Evolutionary conservation across 768 basidiomycete genomes (phyloP).

Genomic region (Podaxis sp.): DNA sequence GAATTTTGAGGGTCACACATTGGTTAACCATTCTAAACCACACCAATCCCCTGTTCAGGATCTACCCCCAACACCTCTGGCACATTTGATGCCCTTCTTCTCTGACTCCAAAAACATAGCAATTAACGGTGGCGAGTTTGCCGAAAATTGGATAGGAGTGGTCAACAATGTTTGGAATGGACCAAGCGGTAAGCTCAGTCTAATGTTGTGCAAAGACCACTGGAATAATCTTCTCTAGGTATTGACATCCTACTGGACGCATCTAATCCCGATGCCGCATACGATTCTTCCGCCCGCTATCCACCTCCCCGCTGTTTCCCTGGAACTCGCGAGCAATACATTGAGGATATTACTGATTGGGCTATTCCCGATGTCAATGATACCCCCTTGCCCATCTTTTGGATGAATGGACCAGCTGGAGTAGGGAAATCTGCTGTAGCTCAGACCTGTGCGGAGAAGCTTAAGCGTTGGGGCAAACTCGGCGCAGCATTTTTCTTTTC

Average conservation of each 20-base stretch:
- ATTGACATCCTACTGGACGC: background rate
- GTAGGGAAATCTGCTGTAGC: constrained; percentile 4
- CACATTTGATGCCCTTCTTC: too few relatives aligned
- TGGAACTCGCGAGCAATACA: constrained; percentile 6
- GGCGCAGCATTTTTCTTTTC: constrained; percentile 13
- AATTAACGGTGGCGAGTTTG: too few relatives aligned
- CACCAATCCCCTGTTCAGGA: too few relatives aligned
- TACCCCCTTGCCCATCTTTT: background rate
- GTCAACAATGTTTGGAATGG: background rate
- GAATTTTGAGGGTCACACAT: too few relatives aligned
- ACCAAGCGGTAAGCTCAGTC: background rate
- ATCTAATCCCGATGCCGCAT: background rate
- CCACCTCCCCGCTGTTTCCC: background rate
- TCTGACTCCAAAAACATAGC: too few relatives aligned
- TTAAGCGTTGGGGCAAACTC: background rate
- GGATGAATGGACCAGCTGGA: constrained; percentile 4
- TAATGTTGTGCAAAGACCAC: background rate
- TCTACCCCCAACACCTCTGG: too few relatives aligned
- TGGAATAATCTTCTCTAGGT: background rate
- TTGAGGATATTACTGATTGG: constrained; percentile 9
- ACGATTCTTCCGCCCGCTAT: background rate
- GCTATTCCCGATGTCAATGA: background rate
- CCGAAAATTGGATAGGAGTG: too few relatives aligned
- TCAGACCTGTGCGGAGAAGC: constrained; percentile 6
- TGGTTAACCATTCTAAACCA: too few relatives aligned